phyloP scores from a whole-genome alignment of 148 eudicot species.

The Gaultheria prostrata region DNA sequence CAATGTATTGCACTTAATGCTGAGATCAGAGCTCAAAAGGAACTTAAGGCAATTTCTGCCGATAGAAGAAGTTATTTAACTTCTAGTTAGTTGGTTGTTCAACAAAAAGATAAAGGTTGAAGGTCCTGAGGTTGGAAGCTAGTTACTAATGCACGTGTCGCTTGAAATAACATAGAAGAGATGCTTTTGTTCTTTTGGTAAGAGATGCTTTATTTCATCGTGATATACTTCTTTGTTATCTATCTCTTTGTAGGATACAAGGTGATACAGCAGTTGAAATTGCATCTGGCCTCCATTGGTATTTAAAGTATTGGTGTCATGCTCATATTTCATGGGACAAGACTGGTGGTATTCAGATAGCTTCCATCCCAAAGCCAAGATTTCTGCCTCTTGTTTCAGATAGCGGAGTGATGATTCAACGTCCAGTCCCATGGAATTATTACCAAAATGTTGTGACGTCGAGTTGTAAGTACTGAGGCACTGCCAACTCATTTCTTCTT shows the following conservation, averaged over 20 bases:
- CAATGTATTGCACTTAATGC: neutral
- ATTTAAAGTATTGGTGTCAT: conserved; percentile 75
- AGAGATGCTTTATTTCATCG: neutral
- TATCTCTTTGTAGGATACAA: conserved; percentile 49
- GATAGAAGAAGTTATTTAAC: neutral
- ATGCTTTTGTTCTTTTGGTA: neutral
- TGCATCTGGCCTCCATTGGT: conserved; percentile 91
- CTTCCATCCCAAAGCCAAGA: conserved; percentile 69
- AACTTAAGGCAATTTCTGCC: neutral
- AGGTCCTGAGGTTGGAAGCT: neutral
- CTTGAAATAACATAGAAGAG: neutral
- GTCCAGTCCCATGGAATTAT: conserved; percentile 93
- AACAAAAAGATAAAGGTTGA: neutral
- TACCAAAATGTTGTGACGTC: conserved; percentile 98
- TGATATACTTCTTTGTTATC: neutral
- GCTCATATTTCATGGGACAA: conserved; percentile 98
- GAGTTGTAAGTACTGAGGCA: conserved; percentile 62
- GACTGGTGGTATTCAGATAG: conserved; percentile 82
- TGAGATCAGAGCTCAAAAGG: neutral
- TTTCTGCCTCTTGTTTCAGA: conserved; percentile 59
- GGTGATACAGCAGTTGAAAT: conserved; percentile 86
- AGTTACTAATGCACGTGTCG: neutral
- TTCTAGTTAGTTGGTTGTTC: neutral
- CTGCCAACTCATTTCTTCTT: conserved; percentile 9
- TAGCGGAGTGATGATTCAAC: conserved; percentile 55